Base-by-base conservation (phyloP, 1,284 basidiomycete genomes). In the Mycena sp. region DNA sequence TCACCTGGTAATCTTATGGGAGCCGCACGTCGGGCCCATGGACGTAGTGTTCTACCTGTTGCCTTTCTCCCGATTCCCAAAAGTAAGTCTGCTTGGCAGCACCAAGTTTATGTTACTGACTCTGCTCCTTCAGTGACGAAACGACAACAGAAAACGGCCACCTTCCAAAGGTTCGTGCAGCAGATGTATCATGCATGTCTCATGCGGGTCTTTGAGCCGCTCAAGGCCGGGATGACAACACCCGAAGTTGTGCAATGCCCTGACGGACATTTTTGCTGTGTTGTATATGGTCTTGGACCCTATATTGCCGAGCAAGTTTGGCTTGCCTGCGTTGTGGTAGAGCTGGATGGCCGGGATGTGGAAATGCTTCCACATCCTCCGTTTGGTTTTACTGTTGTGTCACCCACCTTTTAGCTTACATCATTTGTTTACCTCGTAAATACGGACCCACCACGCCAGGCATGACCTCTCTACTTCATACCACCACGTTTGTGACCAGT, bases 301-400 rank as follows among this genome's bases (percentile, higher is more conserved):
- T 51, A 51, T 19, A 51, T 51, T 19, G 49, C 63, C 1, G 60
- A 64, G 44, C 61, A 62, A 50, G 60, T 57, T 10, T 44, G 32
- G 43, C 30, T 64, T 5, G 12, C 63, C 6, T 38, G 41, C 3
- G 49, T 64, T n/a, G n/a, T n/a, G n/a, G n/a, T n/a, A n/a, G n/a
- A n/a, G n/a, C n/a, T n/a, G n/a, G n/a, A n/a, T n/a, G n/a, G n/a
- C n/a, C n/a, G n/a, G n/a, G n/a, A n/a, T n/a, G n/a, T n/a, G n/a
- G n/a, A n/a, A n/a, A n/a, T n/a, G n/a, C n/a, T n/a, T n/a, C n/a
- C n/a, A n/a, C n/a, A n/a, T n/a, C n/a, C n/a, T n/a, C n/a, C n/a
- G n/a, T n/a, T n/a, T n/a, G n/a, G n/a, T n/a, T n/a, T n/a, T n/a
- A n/a, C n/a, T n/a, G n/a, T n/a, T n/a, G n/a, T n/a, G n/a, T n/a